Percentiles rank a stretch among this genome's conserved stretches.
These are phyloP conservation scores for Cystobasidiopsis lactophilus DNA, from an alignment of 768 basidiomycete genomes.

Conservation along the genomic window DNA sequence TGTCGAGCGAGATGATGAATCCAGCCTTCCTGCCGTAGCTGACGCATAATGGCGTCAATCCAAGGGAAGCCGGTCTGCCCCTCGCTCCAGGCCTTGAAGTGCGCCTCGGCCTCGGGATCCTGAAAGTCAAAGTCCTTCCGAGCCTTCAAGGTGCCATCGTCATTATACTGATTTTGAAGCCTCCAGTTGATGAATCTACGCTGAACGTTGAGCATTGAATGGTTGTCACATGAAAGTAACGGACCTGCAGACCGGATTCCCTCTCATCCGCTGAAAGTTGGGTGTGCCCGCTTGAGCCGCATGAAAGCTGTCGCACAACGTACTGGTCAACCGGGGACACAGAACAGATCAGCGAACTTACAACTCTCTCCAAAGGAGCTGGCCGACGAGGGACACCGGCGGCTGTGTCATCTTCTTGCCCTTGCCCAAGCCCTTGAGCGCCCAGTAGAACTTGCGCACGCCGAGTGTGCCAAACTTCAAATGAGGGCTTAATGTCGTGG, in stretches of 20 bases:
- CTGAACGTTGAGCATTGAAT: too few relatives aligned
- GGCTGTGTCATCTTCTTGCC: conserved; percentile 14
- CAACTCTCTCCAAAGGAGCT: conserved; percentile 25
- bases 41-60: conserved; percentile 23
- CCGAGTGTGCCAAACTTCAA: conserved; percentile 27
- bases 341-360: conserved; percentile 2
- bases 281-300: conserved; percentile 23
- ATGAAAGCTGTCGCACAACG: conserved; percentile 17
- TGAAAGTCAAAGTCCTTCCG: conserved; percentile 17
- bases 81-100: conserved; percentile 13
- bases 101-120: conserved; percentile 12
- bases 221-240: background rate
- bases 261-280: conserved; percentile 24
- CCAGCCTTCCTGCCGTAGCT: conserved; percentile 25
- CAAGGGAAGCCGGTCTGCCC: conserved; percentile 26
- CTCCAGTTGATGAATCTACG: conserved; percentile 25
- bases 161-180: conserved; percentile 24
- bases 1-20: conserved; percentile 21
- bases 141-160: conserved; percentile 17
- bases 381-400: conserved; percentile 20
- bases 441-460: conserved; percentile 25
- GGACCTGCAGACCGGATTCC: conserved; percentile 23
- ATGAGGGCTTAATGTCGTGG: conserved; percentile 23
- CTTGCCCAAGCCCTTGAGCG: conserved; percentile 18
- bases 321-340: background rate